Conservation (phyloP, 2,329 filamentous ascomycete species). For the Penicillium sp. region DNA sequence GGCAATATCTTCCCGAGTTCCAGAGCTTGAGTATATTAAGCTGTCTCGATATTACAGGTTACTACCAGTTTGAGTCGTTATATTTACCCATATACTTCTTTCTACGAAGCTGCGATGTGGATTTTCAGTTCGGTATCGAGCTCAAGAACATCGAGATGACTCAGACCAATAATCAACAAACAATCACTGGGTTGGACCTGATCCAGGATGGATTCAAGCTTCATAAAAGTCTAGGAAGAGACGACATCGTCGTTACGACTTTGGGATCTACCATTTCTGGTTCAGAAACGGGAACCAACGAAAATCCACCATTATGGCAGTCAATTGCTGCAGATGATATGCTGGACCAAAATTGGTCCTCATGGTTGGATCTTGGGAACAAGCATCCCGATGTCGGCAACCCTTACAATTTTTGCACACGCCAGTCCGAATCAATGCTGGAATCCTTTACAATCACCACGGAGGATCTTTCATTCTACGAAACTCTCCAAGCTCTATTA, state of each 20-base stretch:
- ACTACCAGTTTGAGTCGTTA: not conserved
- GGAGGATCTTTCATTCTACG: slow-evolving; percentile 31
- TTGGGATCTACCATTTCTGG: slow-evolving; percentile 42
- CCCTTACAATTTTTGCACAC: slow-evolving; percentile 43
- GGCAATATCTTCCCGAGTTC: slow-evolving; percentile 7
- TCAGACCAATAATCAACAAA: not conserved
- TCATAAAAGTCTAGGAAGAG: slow-evolving; percentile 8
- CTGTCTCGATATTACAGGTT: not conserved
- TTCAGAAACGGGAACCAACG: slow-evolving; percentile 36
- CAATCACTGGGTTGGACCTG: not conserved
- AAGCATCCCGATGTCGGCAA: slow-evolving; percentile 39
- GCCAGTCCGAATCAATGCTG: slow-evolving; percentile 38
- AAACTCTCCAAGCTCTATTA: slow-evolving; percentile 23
- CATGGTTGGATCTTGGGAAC: slow-evolving; percentile 40
- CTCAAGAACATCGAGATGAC: not conserved
- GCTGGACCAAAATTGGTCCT: slow-evolving; percentile 42
- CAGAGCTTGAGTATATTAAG: not conserved
- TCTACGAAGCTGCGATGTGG: not conserved
- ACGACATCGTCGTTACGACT: slow-evolving; percentile 37
- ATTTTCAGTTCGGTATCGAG: not conserved
- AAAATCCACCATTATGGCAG: slow-evolving; percentile 24
- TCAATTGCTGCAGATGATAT: slow-evolving; percentile 27
- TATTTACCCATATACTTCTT: not conserved
- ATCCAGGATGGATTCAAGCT: not conserved
- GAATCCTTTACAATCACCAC: slow-evolving; percentile 46